Evolutionary conservation across 257 asterid genomes (phyloP), one percentile per base, ranked within the genome.

Genomic region (Thymus mandschuricus): DNA sequence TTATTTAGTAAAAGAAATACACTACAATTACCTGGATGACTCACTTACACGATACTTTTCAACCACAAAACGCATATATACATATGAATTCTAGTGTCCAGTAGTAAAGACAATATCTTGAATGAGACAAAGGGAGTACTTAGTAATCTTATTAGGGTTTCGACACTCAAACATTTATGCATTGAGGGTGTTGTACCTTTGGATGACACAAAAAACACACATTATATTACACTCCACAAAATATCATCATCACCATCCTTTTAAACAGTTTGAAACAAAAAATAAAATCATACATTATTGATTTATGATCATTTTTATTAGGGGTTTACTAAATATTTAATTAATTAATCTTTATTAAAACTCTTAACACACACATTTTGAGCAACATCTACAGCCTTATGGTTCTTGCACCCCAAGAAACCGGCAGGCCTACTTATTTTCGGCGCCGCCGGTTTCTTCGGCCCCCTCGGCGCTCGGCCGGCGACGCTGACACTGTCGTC

Each of bases 401-500:
- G 72, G 68, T 78, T 89, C 81, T 83, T 89, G 81, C 95, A 89
- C 33, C 96, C 92, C 80, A 86, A 72, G 54, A 91, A 76, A 6
- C 89, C 88, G 1, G 33, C 13, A 76, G 73, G 48, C 63, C 45
- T 45, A 6, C 13, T 12, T 4, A 11, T 9, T 66, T 71, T 86
- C 35, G 52, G 78, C 21, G 3, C 75, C 64, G 34, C 73, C 45
- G 21, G 21, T 0, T 5, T 50, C 66, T 73, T 80, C 5, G 8
- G 7, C 31, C 58, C 58, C 21, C 33, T 21, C 11, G 15, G 31
- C 58, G 3, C 49, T 10, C 51, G 87, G 7, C 79, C 88, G 7
- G 80, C 78, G 21, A 67, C 74, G 52, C 85, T 66, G 31, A 75
- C 67, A 41, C 77, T 71, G 21, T 77, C 88, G 10, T 85, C 87